Base-by-base conservation (phyloP, 371 early-diverging fungal species). In the Sporodiniella umbellata region DNA sequence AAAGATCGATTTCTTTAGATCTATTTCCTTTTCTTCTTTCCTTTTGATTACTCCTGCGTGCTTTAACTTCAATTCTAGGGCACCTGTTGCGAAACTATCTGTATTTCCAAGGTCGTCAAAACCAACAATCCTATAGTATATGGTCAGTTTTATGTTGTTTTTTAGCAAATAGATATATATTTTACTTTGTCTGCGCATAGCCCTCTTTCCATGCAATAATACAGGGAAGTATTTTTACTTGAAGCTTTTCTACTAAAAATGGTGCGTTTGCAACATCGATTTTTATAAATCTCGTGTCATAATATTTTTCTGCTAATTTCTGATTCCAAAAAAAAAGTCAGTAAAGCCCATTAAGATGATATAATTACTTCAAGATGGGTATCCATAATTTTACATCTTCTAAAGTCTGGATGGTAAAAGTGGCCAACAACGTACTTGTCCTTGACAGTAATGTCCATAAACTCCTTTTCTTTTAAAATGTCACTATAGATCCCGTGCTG, bases 61-160 rank as follows among this genome's bases (percentile, higher is more conserved):
- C 19, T 68, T 64, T 42, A 94, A 69, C 28, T 96, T 81, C 39
- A 78, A 62, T 64, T 96, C 95, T 7, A 98, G 70, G 31, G 75
- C 49, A 6, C 82, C 67, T 2, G 95, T 95, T 28, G 80, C 72
- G 54, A 98, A 98, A 40, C 77, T 71, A 64, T 96, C 96, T 4
- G 81, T 83, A 59, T 89, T 90, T 12, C 95, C 95, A 8, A 98
- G 71, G 23, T 92, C 95, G 37, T 98, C 98, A 78, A 98, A 98
- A 0, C 98, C 97, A 54, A 95, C 78, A 26, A 98, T 58, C 37
- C 94, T 93, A 63, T 23, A 12, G 14, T 23, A 21, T 31, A 12
- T 31, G 12, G n/a, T n/a, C n/a, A n/a, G n/a, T n/a, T n/a, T n/a
- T n/a, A n/a, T n/a, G n/a, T n/a, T n/a, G n/a, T n/a, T n/a, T n/a